A percentile compares a stretch with the other conserved stretches of the same genome.
These are phyloP conservation scores for Colletotrichum sp. DNA, from an alignment of 2,329 filamentous ascomycete genomes.

Conservation along the genomic window DNA sequence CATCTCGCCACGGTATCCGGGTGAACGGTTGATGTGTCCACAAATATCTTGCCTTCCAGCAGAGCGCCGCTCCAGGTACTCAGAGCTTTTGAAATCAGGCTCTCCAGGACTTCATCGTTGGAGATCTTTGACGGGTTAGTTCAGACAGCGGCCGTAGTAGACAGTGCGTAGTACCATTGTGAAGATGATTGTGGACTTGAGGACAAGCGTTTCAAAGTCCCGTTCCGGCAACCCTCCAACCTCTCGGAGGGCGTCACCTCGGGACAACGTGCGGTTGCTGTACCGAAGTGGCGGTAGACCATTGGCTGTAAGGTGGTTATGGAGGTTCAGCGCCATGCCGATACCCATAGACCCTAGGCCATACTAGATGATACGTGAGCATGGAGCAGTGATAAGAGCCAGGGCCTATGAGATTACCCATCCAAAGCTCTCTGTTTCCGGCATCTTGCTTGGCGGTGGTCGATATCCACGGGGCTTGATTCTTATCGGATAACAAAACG, in stretches of 20 bases:
- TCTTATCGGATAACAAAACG: neutral
- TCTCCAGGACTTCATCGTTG: conserved; percentile 3
- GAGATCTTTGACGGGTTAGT: neutral
- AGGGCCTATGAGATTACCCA: neutral
- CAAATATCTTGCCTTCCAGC: conserved; percentile 22
- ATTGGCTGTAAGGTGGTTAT: conserved; percentile 39
- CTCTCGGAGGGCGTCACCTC: conserved; percentile 36
- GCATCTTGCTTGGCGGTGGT: neutral
- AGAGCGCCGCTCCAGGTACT: neutral
- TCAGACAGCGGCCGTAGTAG: too few relatives aligned
- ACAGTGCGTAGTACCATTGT: conserved; percentile 35
- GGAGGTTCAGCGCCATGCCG: conserved; percentile 46
- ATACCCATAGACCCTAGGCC: conserved; percentile 50
- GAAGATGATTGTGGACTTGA: conserved; percentile 42
- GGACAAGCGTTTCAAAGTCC: conserved; percentile 38
- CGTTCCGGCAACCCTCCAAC: conserved; percentile 37
- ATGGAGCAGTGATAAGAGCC: neutral
- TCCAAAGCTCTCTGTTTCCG: neutral
- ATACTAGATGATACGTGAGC: neutral
- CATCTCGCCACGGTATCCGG: conserved; percentile 31
- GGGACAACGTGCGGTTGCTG: conserved; percentile 43
- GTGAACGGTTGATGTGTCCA: conserved; percentile 31
- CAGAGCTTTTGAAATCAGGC: conserved; percentile 1
- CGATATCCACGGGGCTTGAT: neutral
- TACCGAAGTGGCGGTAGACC: conserved; percentile 37